A percentile compares a stretch with the other conserved stretches of the same genome.
Conservation (phyloP, 345 rosid genomes). For the Lepidium didymum region DNA sequence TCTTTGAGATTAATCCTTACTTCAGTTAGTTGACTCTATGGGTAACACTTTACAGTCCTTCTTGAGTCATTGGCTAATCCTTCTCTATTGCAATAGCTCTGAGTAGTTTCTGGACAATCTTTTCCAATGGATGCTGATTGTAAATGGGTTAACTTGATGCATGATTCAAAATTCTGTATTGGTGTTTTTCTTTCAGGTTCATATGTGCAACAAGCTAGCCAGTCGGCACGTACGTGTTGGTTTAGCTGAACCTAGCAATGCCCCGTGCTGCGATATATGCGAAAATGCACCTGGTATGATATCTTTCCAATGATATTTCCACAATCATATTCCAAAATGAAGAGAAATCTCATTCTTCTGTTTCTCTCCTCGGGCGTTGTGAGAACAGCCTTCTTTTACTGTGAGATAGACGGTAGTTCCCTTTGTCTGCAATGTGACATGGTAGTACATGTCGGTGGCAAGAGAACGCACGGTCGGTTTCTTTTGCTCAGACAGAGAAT, state of each 20-base stretch:
- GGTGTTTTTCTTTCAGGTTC: constrained; percentile 44
- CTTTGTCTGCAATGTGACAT: constrained; percentile 88
- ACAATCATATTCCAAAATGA: background rate
- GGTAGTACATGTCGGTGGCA: constrained; percentile 88
- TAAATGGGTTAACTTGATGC: background rate
- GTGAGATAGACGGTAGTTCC: constrained; percentile 81
- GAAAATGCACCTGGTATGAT: constrained; percentile 75
- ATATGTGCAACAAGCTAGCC: constrained; percentile 82
- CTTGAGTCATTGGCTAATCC: constrained; percentile 11
- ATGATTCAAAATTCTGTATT: background rate
- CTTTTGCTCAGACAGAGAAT: constrained; percentile 72
- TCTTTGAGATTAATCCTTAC: constrained; percentile 15
- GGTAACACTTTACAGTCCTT: constrained; percentile 25
- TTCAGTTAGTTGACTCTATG: constrained; percentile 21
- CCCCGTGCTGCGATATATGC: constrained; percentile 76
- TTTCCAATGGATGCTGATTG: background rate
- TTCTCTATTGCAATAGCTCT: background rate
- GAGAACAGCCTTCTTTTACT: constrained; percentile 68
- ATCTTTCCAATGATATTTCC: background rate
- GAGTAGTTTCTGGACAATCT: background rate
- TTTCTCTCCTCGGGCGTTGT: constrained; percentile 13
- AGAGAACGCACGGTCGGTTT: constrained; percentile 71
- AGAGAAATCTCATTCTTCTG: constrained; percentile 14
- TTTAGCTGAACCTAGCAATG: constrained; percentile 66
- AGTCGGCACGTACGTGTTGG: constrained; percentile 76